Evolutionary conservation across 805 yeast genomes (phyloP), one percentile per base, ranked within the genome.

Genomic region (Kodamaea leandrae): DNA sequence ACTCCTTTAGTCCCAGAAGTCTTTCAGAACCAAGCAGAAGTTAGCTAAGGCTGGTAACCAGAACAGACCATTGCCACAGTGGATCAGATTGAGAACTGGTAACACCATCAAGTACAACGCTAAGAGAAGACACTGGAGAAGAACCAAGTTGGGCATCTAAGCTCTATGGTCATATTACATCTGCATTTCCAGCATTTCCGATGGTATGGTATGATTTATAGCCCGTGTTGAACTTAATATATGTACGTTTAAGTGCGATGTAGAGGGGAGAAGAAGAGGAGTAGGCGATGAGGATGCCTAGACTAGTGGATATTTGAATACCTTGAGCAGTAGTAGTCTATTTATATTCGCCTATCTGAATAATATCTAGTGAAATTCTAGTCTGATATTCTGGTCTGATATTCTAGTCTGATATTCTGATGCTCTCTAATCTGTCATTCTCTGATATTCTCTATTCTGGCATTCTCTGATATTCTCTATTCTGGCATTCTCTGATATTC

Each of bases 41-140:
- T 84, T 91, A 75, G 97, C 96, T 73, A 91, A 93, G 84, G 97
- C 96, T 71, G 83, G 82, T 73, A 91, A 89, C 80, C 96, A 88
- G 80, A 91, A 89, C 91, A 88, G 98, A 83, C 96, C 96, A 72
- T 85, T 91, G 74, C 99, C 99, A 67, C 96, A 90, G 79, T 91
- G 97, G 96, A 78, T 91, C 86, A 88, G 98, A 80, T 82, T 90
- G 76, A 91, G 89, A 86, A 88, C 98, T 72, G 83, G 78, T 76
- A 91, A 88, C 95, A 90, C 82, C 66, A 85, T 93, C 81, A 88
- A 95, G 83, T 88, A 88, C 86, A 91, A 91, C 80, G 95, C 96
- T 72, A 93, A 93, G 89, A 89, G 98, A 87, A 86, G 98, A 83
- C 96, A 93, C 93, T 91, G 99, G 99, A 91, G 96, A 86, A 87